phyloP scores from a whole-genome alignment of 176 grass and related monocot genomes.

The Triticum dicoccoides region DNA sequence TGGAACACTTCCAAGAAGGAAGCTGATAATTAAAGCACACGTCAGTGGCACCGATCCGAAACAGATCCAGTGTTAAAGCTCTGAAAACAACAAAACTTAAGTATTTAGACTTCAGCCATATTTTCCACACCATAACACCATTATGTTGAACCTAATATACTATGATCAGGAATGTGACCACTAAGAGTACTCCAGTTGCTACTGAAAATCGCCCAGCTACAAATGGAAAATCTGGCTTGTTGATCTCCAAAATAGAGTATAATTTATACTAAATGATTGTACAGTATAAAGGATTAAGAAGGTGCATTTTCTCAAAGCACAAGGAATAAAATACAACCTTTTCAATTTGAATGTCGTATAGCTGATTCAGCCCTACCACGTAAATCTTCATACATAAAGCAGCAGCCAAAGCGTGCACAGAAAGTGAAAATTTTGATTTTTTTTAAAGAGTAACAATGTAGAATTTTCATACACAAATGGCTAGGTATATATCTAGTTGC shows the following conservation, averaged over 20 bases:
- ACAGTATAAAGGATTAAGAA: background rate
- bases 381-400: slow-evolving; percentile 89
- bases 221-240: slow-evolving; percentile 72
- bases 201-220: slow-evolving; percentile 67
- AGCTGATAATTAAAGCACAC: slow-evolving; percentile 58
- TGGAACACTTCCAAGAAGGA: slow-evolving; percentile 82
- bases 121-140: background rate
- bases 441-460: too few species aligned
- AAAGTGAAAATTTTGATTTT: background rate
- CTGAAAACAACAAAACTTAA: slow-evolving; percentile 31
- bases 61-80: slow-evolving; percentile 65
- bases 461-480: too few species aligned
- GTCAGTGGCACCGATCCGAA: slow-evolving; percentile 54
- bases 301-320: background rate
- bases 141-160: slow-evolving; percentile 39
- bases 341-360: slow-evolving; percentile 81
- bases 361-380: slow-evolving; percentile 76
- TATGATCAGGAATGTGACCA: slow-evolving; percentile 44
- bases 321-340: slow-evolving; percentile 37
- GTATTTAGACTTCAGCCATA: background rate
- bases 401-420: slow-evolving; percentile 50
- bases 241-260: slow-evolving; percentile 48
- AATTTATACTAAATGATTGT: background rate
- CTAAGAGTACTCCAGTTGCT: slow-evolving; percentile 44
- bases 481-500: too few species aligned